These are phyloP conservation scores for Ogataea wickerhamii DNA, from an alignment of 805 yeast species.

Conservation along the genomic window DNA sequence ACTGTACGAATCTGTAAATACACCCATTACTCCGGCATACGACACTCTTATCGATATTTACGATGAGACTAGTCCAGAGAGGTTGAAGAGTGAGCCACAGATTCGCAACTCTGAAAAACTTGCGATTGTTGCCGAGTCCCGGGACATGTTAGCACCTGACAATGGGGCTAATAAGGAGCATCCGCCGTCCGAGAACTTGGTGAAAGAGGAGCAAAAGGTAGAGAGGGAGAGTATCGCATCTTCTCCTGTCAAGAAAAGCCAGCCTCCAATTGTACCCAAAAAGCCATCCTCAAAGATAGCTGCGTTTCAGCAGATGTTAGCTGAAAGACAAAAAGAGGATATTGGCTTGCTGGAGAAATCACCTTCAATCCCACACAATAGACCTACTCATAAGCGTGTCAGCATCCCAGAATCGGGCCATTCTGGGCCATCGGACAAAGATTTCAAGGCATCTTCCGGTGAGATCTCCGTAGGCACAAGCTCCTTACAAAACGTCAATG, in stretches of 20 bases:
- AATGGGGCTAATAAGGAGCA: neutral
- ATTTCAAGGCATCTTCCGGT: neutral
- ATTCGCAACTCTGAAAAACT: constrained; percentile 1
- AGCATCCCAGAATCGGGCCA: neutral
- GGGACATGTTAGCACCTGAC: neutral
- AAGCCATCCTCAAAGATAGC: constrained; percentile 77
- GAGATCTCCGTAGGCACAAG: constrained; percentile 27
- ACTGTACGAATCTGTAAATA: constrained; percentile 5
- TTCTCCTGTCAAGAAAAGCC: constrained; percentile 12
- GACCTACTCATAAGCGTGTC: constrained; percentile 17
- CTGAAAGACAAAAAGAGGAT: constrained; percentile 44
- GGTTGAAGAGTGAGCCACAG: constrained; percentile 4
- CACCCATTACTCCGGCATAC: constrained; percentile 15
- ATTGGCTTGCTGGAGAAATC: constrained; percentile 18
- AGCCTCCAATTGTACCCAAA: constrained; percentile 62
- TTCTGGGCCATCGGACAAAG: neutral
- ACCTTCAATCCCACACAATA: constrained; percentile 21
- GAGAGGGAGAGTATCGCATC: neutral
- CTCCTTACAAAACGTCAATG: constrained; percentile 58
- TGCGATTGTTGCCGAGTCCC: constrained; percentile 1
- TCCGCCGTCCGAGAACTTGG: neutral
- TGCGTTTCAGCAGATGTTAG: constrained; percentile 75
- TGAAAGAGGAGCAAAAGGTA: neutral
- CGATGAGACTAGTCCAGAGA: constrained; percentile 18
- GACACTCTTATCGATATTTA: constrained; percentile 21